A percentile compares a stretch with the other conserved stretches of the same genome.
Conservation (phyloP, 2,329 filamentous ascomycete species). For the Sordariomycetes sp. region DNA sequence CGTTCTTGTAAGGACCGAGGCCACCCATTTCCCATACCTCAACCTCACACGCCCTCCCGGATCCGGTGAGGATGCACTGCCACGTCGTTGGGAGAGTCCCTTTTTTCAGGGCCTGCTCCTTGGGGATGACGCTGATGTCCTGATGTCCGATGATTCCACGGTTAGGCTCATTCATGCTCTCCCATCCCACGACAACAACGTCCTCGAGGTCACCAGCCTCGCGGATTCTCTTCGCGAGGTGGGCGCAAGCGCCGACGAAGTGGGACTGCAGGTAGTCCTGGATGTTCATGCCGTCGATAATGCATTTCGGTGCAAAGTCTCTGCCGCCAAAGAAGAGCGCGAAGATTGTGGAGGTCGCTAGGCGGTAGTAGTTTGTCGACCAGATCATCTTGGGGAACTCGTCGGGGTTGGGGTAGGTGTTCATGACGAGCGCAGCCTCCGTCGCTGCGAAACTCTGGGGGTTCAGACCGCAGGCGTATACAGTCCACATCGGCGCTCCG, state of each 20-base stretch:
- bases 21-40: conserved; percentile 89
- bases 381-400: conserved; percentile 98
- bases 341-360: conserved; percentile 83
- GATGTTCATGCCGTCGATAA: conserved; percentile 90
- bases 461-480: conserved; percentile 88
- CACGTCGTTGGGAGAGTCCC: conserved; percentile 88
- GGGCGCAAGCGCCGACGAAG: conserved; percentile 65
- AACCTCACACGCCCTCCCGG: conserved; percentile 78
- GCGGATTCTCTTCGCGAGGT: conserved; percentile 72
- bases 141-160: conserved; percentile 72
- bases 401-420: conserved; percentile 74
- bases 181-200: conserved; percentile 85
- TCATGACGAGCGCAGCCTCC: conserved; percentile 88
- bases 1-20: conserved; percentile 83
- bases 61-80: conserved; percentile 86
- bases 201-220: conserved; percentile 83
- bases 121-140: conserved; percentile 70
- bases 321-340: conserved; percentile 85
- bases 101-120: conserved; percentile 82
- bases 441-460: conserved; percentile 74
- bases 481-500: conserved; percentile 92
- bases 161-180: conserved; percentile 92
- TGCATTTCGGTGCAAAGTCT: conserved; percentile 90
- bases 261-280: conserved; percentile 89
- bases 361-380: conserved; percentile 89